Percentiles rank a stretch among this genome's conserved stretches.
Conservation (phyloP, 495 filamentous ascomycete genomes). For the Aspergillus affinis region DNA sequence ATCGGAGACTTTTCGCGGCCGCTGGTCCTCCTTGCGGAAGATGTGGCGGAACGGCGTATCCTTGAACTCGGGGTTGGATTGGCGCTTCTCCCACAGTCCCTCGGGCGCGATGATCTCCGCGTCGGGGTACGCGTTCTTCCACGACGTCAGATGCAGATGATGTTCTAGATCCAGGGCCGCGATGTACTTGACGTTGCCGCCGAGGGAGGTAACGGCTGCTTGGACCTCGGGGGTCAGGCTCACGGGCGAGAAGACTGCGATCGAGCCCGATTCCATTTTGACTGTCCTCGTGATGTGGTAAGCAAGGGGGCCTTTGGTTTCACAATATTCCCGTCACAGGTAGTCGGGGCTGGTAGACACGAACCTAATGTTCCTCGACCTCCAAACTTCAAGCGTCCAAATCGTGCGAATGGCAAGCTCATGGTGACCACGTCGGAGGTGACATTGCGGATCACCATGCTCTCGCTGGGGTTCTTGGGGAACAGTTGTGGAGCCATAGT, state of each 20-base stretch:
- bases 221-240: slow-evolving; percentile 76
- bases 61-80: slow-evolving; percentile 61
- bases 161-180: slow-evolving; percentile 87
- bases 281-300: slow-evolving; percentile 50
- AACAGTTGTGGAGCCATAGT: slow-evolving; percentile 42
- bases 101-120: slow-evolving; percentile 82
- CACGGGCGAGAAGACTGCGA: slow-evolving; percentile 92
- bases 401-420: slow-evolving; percentile 81
- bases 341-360: slow-evolving; percentile 16
- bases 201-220: slow-evolving; percentile 62
- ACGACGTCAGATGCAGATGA: slow-evolving; percentile 84
- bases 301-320: neutral
- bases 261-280: slow-evolving; percentile 67
- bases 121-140: slow-evolving; percentile 74
- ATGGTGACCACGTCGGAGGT: slow-evolving; percentile 78
- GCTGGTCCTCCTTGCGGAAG: slow-evolving; percentile 55
- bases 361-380: slow-evolving; percentile 83
- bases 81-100: slow-evolving; percentile 82
- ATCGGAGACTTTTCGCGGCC: slow-evolving; percentile 55
- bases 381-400: slow-evolving; percentile 77
- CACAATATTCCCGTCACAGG: slow-evolving; percentile 10
- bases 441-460: slow-evolving; percentile 85
- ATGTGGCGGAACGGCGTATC: slow-evolving; percentile 68
- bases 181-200: slow-evolving; percentile 76
- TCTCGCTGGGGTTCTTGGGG: slow-evolving; percentile 64